A percentile compares a stretch with the other conserved stretches of the same genome.
These are phyloP conservation scores for Danielozyma ontarioensis DNA, from an alignment of 805 yeast genomes.

Conservation along the genomic window DNA sequence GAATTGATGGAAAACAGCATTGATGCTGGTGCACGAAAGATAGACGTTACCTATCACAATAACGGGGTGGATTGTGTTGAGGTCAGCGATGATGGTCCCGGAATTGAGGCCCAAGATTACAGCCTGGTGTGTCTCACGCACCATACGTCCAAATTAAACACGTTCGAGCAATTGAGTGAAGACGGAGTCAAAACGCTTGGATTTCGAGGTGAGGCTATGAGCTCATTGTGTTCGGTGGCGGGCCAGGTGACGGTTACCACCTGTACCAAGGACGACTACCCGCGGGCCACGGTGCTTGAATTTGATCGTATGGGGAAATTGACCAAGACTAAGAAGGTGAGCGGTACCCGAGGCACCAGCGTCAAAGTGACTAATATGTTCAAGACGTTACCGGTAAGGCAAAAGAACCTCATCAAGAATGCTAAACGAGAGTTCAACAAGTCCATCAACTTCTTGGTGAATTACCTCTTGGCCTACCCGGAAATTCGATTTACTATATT, in stretches of 20 bases:
- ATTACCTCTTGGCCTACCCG: conserved; percentile 59
- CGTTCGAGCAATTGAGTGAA: conserved; percentile 48
- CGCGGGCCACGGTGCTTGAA: conserved; percentile 52
- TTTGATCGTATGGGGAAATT: conserved; percentile 56
- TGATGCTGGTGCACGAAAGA: conserved; percentile 67
- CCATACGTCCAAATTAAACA: conserved; percentile 59
- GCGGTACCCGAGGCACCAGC: conserved; percentile 67
- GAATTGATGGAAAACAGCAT: conserved; percentile 84
- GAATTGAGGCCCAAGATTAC: conserved; percentile 52
- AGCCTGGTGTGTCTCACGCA: conserved; percentile 53
- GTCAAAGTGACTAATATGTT: conserved; percentile 58
- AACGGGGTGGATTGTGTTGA: conserved; percentile 72
- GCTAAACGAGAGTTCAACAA: conserved; percentile 67
- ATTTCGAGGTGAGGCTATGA: conserved; percentile 78
- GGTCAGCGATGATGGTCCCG: conserved; percentile 63
- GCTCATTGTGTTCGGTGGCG: conserved; percentile 57
- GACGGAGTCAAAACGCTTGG: conserved; percentile 52
- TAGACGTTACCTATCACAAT: conserved; percentile 65
- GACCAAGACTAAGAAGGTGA: conserved; percentile 26
- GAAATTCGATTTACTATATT: conserved; percentile 56
- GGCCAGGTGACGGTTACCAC: conserved; percentile 47
- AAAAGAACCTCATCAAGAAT: conserved; percentile 65
- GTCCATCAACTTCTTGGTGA: conserved; percentile 57
- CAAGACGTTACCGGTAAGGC: conserved; percentile 71
- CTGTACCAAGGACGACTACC: conserved; percentile 41